Base-by-base conservation (phyloP, 331 rosid species). In the Telfairia occidentalis region DNA sequence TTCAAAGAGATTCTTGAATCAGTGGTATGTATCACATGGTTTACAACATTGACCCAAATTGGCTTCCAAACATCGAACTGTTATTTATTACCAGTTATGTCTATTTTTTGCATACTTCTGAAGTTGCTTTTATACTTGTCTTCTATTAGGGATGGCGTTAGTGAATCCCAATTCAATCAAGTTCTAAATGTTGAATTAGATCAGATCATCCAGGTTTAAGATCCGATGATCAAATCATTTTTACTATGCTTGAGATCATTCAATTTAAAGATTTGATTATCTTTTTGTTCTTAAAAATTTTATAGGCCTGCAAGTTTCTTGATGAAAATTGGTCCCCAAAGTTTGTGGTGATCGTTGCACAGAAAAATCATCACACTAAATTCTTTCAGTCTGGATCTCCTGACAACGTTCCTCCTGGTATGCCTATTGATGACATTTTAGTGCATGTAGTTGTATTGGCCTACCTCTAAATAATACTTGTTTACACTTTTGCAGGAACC, bases 321-420 rank as follows among this genome's bases (percentile, higher is more conserved):
- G 97, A 95, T 65, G 97, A 90, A 23, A 85, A 12, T 0, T 95
- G 99, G 99, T 10, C 54, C 19, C 99, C 99, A 13, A 95, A 95
- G 72, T 92, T 95, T 78, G 78, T 79, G 63, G 97, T 92, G 7
- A 92, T 95, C 55, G 85, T 92, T 26, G 99, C 99, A 1, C 99
- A 92, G 43, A 95, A 95, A 66, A 95, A 92, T 26, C 97, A 95
- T 71, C 99, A 92, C n/a, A 95, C 99, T 0, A 95, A 87, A 63
- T 95, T 95, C 69, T 95, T 95, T 81, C 97, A 87, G 77, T 76
- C 87, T 30, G 75, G 80, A 0, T 70, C 90, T 28, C 94, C 99
- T 10, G 97, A 92, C 28, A 95, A 95, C 76, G 99, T 92, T 78
- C 97, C 92, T 0, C 94, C 99, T 32, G 97, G 97, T 95, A 60